Evolutionary conservation across 75 land plant species (phyloP).

Genomic region (Sequoia sempervirens): DNA sequence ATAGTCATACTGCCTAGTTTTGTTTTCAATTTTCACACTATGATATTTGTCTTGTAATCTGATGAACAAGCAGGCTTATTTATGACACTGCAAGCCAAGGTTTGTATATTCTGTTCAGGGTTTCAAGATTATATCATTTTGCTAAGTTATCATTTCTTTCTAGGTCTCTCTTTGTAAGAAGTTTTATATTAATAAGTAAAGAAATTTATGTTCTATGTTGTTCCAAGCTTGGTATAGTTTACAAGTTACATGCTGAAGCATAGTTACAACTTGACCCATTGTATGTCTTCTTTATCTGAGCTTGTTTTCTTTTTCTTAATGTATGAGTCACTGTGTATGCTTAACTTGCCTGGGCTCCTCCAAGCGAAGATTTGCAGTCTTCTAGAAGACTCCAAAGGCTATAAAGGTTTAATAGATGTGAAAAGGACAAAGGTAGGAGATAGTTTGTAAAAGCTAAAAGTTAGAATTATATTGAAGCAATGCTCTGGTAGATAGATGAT

Average conservation of each 20-base stretch:
- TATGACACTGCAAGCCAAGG: not conserved
- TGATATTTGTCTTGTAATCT: slow-evolving; percentile 1
- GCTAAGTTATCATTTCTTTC: not conserved
- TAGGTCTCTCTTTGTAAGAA: not conserved
- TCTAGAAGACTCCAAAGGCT: not conserved
- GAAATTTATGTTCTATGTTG: not conserved
- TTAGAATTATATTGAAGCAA: too few species aligned
- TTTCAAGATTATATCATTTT: not conserved
- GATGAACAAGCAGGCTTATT: not conserved
- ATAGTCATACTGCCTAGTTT: not conserved
- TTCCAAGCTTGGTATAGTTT: not conserved
- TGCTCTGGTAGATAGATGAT: not conserved
- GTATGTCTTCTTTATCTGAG: not conserved
- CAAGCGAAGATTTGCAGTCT: too few species aligned
- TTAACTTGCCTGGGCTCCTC: not conserved
- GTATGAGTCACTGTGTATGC: not conserved
- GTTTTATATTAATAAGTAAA: not conserved
- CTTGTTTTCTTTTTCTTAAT: not conserved
- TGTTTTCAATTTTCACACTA: not conserved
- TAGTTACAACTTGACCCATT: not conserved
- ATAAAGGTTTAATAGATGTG: not conserved
- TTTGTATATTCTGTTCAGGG: not conserved
- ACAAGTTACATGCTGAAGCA: not conserved
- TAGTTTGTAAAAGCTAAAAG: too few species aligned
- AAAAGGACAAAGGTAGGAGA: not conserved